Conservation (phyloP, 2,329 filamentous ascomycete species). For the Hyphodiscus sp. region DNA sequence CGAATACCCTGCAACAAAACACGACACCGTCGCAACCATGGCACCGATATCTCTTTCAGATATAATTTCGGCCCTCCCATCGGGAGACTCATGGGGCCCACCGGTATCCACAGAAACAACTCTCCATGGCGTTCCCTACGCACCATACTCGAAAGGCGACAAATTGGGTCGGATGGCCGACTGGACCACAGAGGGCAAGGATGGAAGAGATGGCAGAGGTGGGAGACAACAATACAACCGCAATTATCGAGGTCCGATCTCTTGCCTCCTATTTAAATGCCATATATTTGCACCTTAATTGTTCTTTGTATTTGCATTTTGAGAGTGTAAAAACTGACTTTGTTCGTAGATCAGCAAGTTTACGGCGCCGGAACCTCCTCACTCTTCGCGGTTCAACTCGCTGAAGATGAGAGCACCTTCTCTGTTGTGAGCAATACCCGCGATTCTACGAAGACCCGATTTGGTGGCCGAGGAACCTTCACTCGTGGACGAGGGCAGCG, state of each 20-base stretch:
- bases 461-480: slow-evolving; percentile 83
- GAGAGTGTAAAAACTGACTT: slow-evolving; percentile 5
- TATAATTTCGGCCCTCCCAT: slow-evolving; percentile 65
- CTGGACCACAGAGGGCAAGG: slow-evolving; percentile 91
- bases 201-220: slow-evolving; percentile 62
- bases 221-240: slow-evolving; percentile 86
- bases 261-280: slow-evolving; percentile 11
- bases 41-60: slow-evolving; percentile 51
- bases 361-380: slow-evolving; percentile 86
- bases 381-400: slow-evolving; percentile 82
- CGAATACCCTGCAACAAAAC: slow-evolving; percentile 3
- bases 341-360: slow-evolving; percentile 75
- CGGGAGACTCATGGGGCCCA: slow-evolving; percentile 83
- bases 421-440: slow-evolving; percentile 95
- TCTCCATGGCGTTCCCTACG: slow-evolving; percentile 91
- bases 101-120: slow-evolving; percentile 77
- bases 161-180: slow-evolving; percentile 99
- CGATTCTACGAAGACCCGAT: slow-evolving; percentile 78
- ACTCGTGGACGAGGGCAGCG: slow-evolving; percentile 69
- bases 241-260: slow-evolving; percentile 74
- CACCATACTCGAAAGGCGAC: slow-evolving; percentile 97
- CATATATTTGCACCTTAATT: slow-evolving; percentile 4
- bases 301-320: neutral
- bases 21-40: slow-evolving; percentile 34
- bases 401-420: slow-evolving; percentile 95